A percentile compares a stretch with the other conserved stretches of the same genome.
phyloP scores from a whole-genome alignment of 441 rosid species.

The Codiaeum variegatum region DNA sequence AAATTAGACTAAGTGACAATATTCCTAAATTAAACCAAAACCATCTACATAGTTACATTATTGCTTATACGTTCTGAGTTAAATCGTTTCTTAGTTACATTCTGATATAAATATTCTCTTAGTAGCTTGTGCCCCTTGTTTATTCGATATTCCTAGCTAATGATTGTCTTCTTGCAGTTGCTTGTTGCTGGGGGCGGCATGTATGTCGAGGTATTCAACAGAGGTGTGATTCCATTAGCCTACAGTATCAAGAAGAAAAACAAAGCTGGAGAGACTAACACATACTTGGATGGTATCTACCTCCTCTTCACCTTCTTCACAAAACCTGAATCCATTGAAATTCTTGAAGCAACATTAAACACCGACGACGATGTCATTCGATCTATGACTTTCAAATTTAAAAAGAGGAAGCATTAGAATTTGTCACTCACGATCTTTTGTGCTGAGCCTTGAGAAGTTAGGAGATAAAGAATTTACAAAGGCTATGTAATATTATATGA shows the following conservation, averaged over 20 bases:
- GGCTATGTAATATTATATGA: slow-evolving; percentile 7
- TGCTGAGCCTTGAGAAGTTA: slow-evolving; percentile 12
- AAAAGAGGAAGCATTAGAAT: slow-evolving; percentile 58
- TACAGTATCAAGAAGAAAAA: slow-evolving; percentile 80
- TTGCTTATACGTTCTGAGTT: not conserved
- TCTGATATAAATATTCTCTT: not conserved
- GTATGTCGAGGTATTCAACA: slow-evolving; percentile 90
- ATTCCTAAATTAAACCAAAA: not conserved
- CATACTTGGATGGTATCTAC: slow-evolving; percentile 85
- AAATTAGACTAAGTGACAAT: not conserved
- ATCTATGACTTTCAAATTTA: slow-evolving; percentile 60
- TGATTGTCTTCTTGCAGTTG: slow-evolving; percentile 41
- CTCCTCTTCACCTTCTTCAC: slow-evolving; percentile 90
- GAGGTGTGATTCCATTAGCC: slow-evolving; percentile 87
- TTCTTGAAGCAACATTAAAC: slow-evolving; percentile 44
- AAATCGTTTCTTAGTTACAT: not conserved
- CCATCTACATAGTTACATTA: not conserved
- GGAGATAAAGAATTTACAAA: slow-evolving; percentile 11
- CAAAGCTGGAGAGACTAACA: slow-evolving; percentile 80
- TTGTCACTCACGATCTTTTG: slow-evolving; percentile 3
- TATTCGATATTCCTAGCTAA: slow-evolving; percentile 3
- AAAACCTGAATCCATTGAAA: slow-evolving; percentile 62
- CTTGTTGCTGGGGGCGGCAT: slow-evolving; percentile 96
- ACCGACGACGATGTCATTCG: slow-evolving; percentile 71
- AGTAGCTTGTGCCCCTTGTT: not conserved